Evolutionary conservation across 306 rosid genomes (phyloP).

Genomic region (Sicyos baderoa): DNA sequence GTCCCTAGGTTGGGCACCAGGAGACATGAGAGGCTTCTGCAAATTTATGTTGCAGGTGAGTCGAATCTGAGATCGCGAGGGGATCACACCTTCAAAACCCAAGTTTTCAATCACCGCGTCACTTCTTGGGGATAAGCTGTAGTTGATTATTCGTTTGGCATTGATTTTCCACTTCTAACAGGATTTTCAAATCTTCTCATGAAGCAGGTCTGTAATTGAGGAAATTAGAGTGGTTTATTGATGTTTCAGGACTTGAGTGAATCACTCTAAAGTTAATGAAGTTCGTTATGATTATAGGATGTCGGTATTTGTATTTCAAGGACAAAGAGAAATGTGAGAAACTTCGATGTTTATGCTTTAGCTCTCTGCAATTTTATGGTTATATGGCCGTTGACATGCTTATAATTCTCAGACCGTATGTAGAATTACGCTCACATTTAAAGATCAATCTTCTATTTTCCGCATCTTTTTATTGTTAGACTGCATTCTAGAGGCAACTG

Average conservation of each 20-base stretch:
- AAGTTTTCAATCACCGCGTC: no score
- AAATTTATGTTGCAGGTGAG: no score
- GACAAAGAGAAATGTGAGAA: slow-evolving; percentile 7
- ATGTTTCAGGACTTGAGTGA: background rate
- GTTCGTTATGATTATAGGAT: background rate
- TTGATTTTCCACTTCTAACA: background rate
- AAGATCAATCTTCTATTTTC: slow-evolving; percentile 12
- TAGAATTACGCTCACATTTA: slow-evolving; percentile 14
- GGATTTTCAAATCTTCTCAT: no score
- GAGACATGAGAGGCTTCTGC: no score
- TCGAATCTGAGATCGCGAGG: no score
- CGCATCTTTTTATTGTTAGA: background rate
- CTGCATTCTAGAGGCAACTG: background rate
- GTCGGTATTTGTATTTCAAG: background rate
- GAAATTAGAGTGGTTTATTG: background rate
- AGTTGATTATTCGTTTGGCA: no score
- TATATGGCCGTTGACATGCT: background rate
- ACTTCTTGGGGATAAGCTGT: no score
- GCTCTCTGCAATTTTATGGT: background rate
- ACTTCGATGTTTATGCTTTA: no score
- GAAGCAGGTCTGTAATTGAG: no score
- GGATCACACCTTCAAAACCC: no score
- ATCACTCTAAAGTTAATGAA: background rate
- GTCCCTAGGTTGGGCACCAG: no score
- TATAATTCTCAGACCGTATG: background rate